Percentiles rank a stretch among this genome's conserved stretches.
Conservation (phyloP, 2,329 filamentous ascomycete species). For the Alternaria sp. region DNA sequence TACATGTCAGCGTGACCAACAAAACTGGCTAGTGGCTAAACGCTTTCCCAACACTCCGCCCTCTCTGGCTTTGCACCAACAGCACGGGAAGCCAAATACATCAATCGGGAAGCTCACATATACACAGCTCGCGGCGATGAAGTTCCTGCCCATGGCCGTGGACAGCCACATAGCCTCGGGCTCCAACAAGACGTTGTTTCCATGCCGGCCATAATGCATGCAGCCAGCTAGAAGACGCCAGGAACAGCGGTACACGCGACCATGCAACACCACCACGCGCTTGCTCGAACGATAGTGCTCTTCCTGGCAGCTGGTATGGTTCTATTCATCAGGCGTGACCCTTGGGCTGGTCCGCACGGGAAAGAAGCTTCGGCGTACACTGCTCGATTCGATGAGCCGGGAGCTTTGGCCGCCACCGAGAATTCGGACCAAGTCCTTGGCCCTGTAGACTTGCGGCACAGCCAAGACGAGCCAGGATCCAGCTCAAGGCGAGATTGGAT, state of each 20-base stretch:
- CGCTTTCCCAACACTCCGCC: conserved; percentile 1
- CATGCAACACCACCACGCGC: conserved; percentile 11
- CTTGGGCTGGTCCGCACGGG: conserved; percentile 4
- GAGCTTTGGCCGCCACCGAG: conserved; percentile 18
- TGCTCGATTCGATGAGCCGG: conserved; percentile 23
- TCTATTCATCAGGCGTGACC: conserved; percentile 12
- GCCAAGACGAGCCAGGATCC: conserved; percentile 14
- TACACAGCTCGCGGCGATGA: background rate
- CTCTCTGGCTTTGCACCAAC: background rate
- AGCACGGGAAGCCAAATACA: background rate
- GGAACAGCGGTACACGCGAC: conserved; percentile 3
- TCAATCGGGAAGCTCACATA: background rate
- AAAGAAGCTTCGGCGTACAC: conserved; percentile 20
- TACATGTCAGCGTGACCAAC: conserved; percentile 18
- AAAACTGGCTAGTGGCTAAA: conserved; percentile 10
- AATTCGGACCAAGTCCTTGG: conserved; percentile 28
- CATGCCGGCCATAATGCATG: background rate
- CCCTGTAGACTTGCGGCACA: conserved; percentile 17
- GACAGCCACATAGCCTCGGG: conserved; percentile 1
- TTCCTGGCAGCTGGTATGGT: conserved; percentile 3
- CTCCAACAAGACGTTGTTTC: background rate
- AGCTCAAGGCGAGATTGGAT: conserved; percentile 29
- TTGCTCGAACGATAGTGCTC: conserved; percentile 1
- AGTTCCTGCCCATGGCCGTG: conserved; percentile 1
- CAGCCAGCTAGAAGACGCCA: conserved; percentile 1